Percentiles rank a stretch among this genome's conserved stretches.
phyloP scores from a whole-genome alignment of 2,329 filamentous ascomycete species.

The Fusarium sp. region DNA sequence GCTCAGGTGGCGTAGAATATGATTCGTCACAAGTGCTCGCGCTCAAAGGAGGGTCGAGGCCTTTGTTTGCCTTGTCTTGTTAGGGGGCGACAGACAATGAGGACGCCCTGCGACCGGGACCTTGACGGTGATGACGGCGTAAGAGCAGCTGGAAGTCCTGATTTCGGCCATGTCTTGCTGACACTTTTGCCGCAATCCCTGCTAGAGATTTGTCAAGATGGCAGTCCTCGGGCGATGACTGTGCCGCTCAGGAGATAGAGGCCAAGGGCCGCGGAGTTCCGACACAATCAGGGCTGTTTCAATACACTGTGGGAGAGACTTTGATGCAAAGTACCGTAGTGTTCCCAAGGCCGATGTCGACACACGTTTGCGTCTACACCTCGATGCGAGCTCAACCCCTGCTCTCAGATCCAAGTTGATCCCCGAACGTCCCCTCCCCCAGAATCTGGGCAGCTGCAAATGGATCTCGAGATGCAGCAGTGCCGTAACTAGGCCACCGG shows the following conservation, averaged over 20 bases:
- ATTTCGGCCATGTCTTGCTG: constrained; percentile 14
- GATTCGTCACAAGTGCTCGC: constrained; percentile 35
- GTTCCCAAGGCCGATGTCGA: background rate
- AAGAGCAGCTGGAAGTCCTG: constrained; percentile 3
- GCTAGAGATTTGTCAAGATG: background rate
- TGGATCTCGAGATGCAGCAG: constrained; percentile 37
- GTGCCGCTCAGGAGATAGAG: background rate
- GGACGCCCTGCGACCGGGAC: constrained; percentile 11
- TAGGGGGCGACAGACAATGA: background rate
- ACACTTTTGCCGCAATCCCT: constrained; percentile 19
- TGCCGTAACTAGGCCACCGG: constrained; percentile 12
- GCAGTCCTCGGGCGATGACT: background rate
- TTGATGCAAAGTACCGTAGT: constrained; percentile 1
- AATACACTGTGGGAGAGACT: constrained; percentile 32
- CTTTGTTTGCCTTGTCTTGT: constrained; percentile 8
- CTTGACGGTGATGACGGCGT: background rate
- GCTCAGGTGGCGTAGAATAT: constrained; percentile 27
- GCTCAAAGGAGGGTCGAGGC: constrained; percentile 12
- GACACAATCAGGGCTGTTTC: background rate
- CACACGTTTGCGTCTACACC: background rate
- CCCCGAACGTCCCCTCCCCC: constrained; percentile 27
- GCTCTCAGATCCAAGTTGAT: constrained; percentile 6
- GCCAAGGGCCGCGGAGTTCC: background rate
- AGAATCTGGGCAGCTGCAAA: constrained; percentile 21
- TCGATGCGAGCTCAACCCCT: constrained; percentile 10